A percentile compares a stretch with the other conserved stretches of the same genome.
Evolutionary conservation across 345 rosid species (phyloP).

Genomic region (Anacardium occidentale): DNA sequence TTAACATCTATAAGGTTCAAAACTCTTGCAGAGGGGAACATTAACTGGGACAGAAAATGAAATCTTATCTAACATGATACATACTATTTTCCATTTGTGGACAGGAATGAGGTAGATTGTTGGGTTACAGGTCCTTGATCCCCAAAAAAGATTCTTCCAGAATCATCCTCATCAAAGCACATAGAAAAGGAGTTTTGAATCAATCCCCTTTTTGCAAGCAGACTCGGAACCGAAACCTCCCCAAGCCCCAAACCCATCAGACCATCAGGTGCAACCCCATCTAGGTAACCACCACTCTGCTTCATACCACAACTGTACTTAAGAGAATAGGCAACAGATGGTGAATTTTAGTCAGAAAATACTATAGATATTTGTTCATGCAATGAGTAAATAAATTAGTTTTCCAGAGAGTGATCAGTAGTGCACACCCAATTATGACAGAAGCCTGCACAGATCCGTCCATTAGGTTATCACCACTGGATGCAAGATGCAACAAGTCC

Average conservation of each 20-base stretch:
- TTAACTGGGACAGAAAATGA: background rate
- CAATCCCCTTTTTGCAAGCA: conserved; percentile 75
- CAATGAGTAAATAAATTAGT: background rate
- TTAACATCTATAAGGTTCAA: conserved; percentile 15
- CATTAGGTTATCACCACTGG: conserved; percentile 29
- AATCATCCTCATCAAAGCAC: conserved; percentile 79
- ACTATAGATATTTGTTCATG: background rate
- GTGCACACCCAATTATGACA: conserved; percentile 65
- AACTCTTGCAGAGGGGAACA: background rate
- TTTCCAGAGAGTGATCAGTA: background rate
- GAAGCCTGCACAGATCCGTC: conserved; percentile 61
- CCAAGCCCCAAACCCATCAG: conserved; percentile 83
- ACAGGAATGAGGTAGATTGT: conserved; percentile 68
- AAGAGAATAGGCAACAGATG: conserved; percentile 12
- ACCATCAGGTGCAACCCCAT: conserved; percentile 88
- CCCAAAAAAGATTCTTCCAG: conserved; percentile 84
- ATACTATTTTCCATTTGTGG: conserved; percentile 60
- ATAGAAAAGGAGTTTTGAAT: conserved; percentile 73
- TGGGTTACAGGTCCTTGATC: conserved; percentile 69
- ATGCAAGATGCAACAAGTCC: conserved; percentile 64
- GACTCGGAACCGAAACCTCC: conserved; percentile 76
- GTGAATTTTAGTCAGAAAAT: background rate
- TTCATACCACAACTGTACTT: conserved; percentile 79
- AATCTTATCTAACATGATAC: conserved; percentile 16
- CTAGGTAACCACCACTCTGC: conserved; percentile 77